A percentile compares a stretch with the other conserved stretches of the same genome.
Evolutionary conservation across 352 stramenopile genomes (phyloP).

Genomic region (Poterioochromonas sp.): DNA sequence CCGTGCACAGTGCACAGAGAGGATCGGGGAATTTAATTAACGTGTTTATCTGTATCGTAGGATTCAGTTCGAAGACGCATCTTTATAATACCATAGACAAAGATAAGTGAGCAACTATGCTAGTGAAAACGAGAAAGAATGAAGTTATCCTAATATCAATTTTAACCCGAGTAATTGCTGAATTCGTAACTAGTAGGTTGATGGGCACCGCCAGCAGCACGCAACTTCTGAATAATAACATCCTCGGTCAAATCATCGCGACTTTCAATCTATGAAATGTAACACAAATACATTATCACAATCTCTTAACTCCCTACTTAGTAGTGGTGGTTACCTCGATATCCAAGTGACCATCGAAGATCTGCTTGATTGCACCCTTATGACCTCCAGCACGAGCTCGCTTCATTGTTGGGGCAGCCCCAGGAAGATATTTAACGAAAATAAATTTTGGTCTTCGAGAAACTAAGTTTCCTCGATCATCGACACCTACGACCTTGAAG

Average conservation of each 20-base stretch:
- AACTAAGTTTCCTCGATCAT: conserved; percentile 29
- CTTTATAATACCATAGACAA: too few species aligned
- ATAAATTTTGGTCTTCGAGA: conserved; percentile 25
- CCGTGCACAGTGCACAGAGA: too few species aligned
- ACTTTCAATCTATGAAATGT: background rate
- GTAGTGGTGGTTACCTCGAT: conserved; percentile 23
- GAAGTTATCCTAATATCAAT: too few species aligned
- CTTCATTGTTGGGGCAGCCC: background rate
- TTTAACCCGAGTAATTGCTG: conserved; percentile 25
- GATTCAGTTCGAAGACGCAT: too few species aligned
- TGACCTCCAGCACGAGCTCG: background rate
- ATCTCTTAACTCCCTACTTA: background rate
- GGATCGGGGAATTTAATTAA: too few species aligned
- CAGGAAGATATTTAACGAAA: conserved; percentile 20
- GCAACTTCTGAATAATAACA: conserved; percentile 34
- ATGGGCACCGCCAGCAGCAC: conserved; percentile 30
- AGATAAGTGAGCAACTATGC: too few species aligned
- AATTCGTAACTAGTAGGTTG: conserved; percentile 36
- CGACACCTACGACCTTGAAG: conserved; percentile 35
- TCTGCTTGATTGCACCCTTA: background rate
- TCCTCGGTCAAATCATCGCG: conserved; percentile 31
- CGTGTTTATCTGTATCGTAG: too few species aligned
- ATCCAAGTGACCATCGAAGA: conserved; percentile 12
- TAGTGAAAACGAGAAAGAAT: too few species aligned
- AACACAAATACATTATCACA: background rate